Conservation (phyloP, 441 rosid species). For the Codiaeum variegatum region DNA sequence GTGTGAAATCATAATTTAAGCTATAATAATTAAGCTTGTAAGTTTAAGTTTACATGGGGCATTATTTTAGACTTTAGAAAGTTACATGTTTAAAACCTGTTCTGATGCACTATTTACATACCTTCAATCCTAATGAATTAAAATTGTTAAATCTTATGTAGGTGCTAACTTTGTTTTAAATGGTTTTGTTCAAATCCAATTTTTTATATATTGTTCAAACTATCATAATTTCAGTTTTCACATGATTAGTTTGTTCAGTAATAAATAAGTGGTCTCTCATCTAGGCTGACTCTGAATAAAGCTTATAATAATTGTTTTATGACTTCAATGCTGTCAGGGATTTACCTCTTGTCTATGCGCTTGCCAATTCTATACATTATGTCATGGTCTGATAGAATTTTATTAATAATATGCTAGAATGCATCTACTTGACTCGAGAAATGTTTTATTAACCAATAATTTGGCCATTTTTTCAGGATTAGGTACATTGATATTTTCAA, state of each 20-base stretch:
- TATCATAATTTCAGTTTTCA: background rate
- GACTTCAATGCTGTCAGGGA: conserved; percentile 46
- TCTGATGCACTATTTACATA: background rate
- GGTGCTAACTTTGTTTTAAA: background rate
- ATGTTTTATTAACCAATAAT: conserved; percentile 10
- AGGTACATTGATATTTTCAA: conserved; percentile 83
- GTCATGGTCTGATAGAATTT: conserved; percentile 93
- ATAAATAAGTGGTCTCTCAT: background rate
- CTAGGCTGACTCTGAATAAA: background rate
- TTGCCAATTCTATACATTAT: conserved; percentile 84
- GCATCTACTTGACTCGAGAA: background rate
- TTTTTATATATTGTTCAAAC: background rate
- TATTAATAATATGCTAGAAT: background rate
- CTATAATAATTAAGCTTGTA: conserved; percentile 14
- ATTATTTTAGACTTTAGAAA: background rate
- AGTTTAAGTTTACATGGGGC: conserved; percentile 6
- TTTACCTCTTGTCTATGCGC: conserved; percentile 89
- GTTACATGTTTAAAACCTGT: background rate
- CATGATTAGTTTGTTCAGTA: background rate
- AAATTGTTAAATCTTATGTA: background rate
- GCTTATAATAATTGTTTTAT: conserved; percentile 20
- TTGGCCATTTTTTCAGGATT: conserved; percentile 47
- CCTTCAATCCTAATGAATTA: background rate
- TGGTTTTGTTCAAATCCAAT: background rate
- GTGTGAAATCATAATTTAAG: conserved; percentile 36